phyloP scores from a whole-genome alignment of 495 filamentous ascomycete genomes.

The Baudoinia panamericana region DNA sequence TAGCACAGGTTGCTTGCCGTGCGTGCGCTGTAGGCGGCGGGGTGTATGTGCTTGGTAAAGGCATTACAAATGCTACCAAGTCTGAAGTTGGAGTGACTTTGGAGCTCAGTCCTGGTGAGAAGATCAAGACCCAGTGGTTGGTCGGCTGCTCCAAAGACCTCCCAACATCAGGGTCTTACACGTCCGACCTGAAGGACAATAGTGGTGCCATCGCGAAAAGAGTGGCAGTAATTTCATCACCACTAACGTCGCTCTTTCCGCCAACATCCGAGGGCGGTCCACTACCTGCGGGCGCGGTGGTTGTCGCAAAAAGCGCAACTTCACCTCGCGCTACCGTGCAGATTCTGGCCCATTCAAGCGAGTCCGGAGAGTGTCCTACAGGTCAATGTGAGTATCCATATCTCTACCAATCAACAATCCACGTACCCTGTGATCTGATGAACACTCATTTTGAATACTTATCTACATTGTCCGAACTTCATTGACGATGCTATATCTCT shows the following conservation, averaged over 20 bases:
- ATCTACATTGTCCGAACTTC: conserved; percentile 92
- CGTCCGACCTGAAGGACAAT: conserved; percentile 1
- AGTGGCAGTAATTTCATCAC: conserved; percentile 57
- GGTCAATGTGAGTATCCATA: conserved; percentile 68
- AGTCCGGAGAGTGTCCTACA: conserved; percentile 74
- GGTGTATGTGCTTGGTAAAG: conserved; percentile 71
- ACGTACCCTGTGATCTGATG: conserved; percentile 66
- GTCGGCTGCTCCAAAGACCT: conserved; percentile 32
- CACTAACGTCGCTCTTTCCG: conserved; percentile 55
- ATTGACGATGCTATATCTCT: conserved; percentile 68
- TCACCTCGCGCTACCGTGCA: conserved; percentile 46
- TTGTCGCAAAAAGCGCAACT: conserved; percentile 50
- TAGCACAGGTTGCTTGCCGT: conserved; percentile 83
- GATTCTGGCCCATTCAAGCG: conserved; percentile 65
- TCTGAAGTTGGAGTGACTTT: conserved; percentile 21
- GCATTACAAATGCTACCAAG: conserved; percentile 28
- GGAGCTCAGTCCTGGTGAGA: conserved; percentile 46
- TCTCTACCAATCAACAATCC: too few species aligned
- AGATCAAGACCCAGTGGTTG: conserved; percentile 43
- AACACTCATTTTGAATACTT: conserved; percentile 67
- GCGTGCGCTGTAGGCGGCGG: conserved; percentile 85
- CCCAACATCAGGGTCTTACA: conserved; percentile 17
- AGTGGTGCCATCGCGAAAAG: conserved; percentile 24
- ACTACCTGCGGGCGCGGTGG: conserved; percentile 56
- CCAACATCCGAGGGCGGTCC: conserved; percentile 58